These are phyloP conservation scores for Gillenia trifoliata DNA, from an alignment of 306 rosid species.

Conservation along the genomic window DNA sequence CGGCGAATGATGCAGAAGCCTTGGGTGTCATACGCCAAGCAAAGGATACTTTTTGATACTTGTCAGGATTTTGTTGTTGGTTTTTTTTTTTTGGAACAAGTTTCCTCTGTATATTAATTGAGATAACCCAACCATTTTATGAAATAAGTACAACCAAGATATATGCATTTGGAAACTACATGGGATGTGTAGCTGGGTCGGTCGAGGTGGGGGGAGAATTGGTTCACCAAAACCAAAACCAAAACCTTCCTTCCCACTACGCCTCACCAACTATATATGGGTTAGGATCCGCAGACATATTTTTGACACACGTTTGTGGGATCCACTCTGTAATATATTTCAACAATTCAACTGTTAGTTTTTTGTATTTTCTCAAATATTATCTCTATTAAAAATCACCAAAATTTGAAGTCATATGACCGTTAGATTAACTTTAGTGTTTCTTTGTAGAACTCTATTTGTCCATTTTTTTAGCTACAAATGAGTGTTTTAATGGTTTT, in stretches of 20 bases:
- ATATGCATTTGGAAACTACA: not conserved
- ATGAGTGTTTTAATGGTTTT: too few species aligned
- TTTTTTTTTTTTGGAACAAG: not conserved
- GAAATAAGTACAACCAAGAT: not conserved
- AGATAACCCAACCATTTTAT: not conserved
- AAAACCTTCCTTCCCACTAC: not conserved
- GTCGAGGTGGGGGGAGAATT: too few species aligned
- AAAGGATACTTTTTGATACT: conserved; percentile 53
- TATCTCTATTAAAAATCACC: too few species aligned
- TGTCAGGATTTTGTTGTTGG: not conserved
- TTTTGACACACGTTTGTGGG: too few species aligned
- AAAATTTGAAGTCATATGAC: too few species aligned
- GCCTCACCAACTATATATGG: not conserved
- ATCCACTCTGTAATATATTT: too few species aligned
- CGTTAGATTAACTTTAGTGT: too few species aligned
- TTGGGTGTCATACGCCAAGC: conserved; percentile 68
- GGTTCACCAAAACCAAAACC: not conserved
- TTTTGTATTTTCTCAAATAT: too few species aligned
- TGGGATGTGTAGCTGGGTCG: not conserved
- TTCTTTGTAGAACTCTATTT: too few species aligned
- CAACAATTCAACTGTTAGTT: too few species aligned
- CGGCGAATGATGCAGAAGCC: conserved; percentile 68
- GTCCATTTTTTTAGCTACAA: too few species aligned
- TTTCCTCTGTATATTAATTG: conserved; percentile 33
- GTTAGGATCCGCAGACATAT: accelerated